A percentile compares a stretch with the other conserved stretches of the same genome.
phyloP scores from a whole-genome alignment of 768 basidiomycete genomes.

The Leccinum subgranulosum region DNA sequence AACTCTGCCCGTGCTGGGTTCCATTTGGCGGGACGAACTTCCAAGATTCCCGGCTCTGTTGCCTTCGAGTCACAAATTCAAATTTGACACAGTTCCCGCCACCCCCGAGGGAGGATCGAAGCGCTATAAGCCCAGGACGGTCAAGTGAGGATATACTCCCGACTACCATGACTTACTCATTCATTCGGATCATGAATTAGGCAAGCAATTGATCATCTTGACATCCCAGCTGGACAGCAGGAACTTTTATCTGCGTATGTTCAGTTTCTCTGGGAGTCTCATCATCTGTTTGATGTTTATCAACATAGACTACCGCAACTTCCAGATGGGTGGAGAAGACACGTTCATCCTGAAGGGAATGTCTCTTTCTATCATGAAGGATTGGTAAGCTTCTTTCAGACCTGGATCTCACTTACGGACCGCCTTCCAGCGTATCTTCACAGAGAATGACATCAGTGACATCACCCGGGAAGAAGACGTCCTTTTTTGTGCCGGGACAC shows the following conservation, averaged over 20 bases:
- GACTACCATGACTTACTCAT: not conserved
- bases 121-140: slow-evolving; percentile 5
- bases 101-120: slow-evolving; percentile 11
- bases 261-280: not conserved
- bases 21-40: not conserved
- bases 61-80: not conserved
- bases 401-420: not conserved
- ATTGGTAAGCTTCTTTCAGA: slow-evolving; percentile 3
- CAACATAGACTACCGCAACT: not conserved
- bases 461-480: not conserved
- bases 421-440: slow-evolving; percentile 12
- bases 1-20: not conserved
- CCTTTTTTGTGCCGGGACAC: slow-evolving; percentile 2
- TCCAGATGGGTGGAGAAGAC: slow-evolving; percentile 5
- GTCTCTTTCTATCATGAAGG: slow-evolving; percentile 12
- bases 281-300: not conserved
- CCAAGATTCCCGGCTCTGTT: not conserved
- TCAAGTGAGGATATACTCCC: not conserved
- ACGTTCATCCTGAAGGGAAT: slow-evolving; percentile 15
- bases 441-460: slow-evolving; percentile 7
- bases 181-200: not conserved
- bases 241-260: slow-evolving; percentile 8
- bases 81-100: not conserved
- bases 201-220: not conserved
- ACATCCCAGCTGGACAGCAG: slow-evolving; percentile 9